Conservation (phyloP, 805 yeast species). For the Metschnikowia santaceciliae region DNA sequence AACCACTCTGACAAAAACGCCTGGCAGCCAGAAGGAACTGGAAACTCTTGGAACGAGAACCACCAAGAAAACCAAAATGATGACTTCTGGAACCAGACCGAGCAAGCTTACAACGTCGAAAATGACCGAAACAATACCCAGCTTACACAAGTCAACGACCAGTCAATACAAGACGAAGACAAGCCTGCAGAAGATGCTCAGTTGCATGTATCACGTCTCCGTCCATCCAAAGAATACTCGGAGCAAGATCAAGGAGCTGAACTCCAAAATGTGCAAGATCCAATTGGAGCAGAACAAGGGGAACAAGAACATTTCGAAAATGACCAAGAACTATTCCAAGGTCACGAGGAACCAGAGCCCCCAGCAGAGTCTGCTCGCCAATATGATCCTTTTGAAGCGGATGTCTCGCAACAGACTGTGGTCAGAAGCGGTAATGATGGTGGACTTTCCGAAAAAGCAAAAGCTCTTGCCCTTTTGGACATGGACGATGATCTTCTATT, state of each 20-base stretch:
- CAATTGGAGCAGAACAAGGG: neutral
- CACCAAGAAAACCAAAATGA: neutral
- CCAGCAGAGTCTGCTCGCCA: neutral
- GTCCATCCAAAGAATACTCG: neutral
- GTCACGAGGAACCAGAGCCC: neutral
- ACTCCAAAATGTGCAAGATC: neutral
- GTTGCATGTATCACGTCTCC: neutral
- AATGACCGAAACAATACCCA: neutral
- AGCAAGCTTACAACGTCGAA: neutral
- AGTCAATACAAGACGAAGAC: neutral
- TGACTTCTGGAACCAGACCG: neutral
- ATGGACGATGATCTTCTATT: slow-evolving; percentile 31
- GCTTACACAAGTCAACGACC: neutral
- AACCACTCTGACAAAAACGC: neutral
- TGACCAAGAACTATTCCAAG: neutral
- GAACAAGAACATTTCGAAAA: neutral
- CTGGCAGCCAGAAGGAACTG: neutral
- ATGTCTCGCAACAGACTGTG: slow-evolving; percentile 3
- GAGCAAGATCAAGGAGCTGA: neutral
- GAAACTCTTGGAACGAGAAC: neutral
- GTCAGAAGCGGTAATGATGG: neutral
- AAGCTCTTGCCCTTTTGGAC: slow-evolving; percentile 18
- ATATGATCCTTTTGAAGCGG: neutral
- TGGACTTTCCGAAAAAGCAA: slow-evolving; percentile 6
- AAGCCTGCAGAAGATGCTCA: neutral